Evolutionary conservation across 352 stramenopile species (phyloP).

Genomic region (Pythium brachiatum): DNA sequence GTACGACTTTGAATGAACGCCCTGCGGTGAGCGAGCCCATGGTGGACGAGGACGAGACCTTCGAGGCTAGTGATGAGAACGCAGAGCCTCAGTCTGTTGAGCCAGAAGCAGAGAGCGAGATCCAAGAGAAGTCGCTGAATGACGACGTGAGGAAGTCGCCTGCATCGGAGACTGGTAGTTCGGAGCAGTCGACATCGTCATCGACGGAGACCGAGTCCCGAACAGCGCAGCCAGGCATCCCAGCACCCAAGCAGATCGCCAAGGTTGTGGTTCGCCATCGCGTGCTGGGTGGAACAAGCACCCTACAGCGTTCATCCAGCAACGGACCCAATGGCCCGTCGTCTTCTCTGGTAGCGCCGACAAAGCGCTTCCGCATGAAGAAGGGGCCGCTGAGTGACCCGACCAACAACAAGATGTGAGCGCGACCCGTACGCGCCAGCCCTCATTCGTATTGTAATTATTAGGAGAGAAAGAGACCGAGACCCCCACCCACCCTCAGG

Average conservation of each 20-base stretch:
- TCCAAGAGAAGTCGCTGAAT: not conserved
- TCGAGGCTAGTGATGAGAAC: constrained; percentile 11
- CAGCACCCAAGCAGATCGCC: constrained; percentile 13
- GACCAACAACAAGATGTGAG: constrained; percentile 26
- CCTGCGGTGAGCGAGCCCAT: not conserved
- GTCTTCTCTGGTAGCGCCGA: constrained; percentile 17
- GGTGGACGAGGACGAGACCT: not conserved
- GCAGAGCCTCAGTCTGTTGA: constrained; percentile 6
- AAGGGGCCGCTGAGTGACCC: constrained; percentile 23
- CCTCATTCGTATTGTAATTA: constrained; percentile 25
- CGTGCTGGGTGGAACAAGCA: constrained; percentile 7
- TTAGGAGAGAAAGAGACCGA: constrained; percentile 15
- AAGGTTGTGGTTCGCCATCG: constrained; percentile 18
- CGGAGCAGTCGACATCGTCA: constrained; percentile 3
- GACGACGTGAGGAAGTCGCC: constrained; percentile 15
- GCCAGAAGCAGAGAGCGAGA: constrained; percentile 1
- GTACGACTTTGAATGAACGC: constrained; percentile 12
- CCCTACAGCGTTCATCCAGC: constrained; percentile 2
- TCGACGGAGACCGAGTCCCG: constrained; percentile 2
- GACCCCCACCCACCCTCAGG: not conserved
- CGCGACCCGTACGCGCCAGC: not conserved
- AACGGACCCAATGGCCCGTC: not conserved
- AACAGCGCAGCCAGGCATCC: constrained; percentile 2
- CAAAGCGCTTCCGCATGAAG: constrained; percentile 21
- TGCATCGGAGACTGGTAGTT: constrained; percentile 5